These are phyloP conservation scores for Cunninghamia lanceolata DNA, from an alignment of 75 land plant species.

Conservation along the genomic window DNA sequence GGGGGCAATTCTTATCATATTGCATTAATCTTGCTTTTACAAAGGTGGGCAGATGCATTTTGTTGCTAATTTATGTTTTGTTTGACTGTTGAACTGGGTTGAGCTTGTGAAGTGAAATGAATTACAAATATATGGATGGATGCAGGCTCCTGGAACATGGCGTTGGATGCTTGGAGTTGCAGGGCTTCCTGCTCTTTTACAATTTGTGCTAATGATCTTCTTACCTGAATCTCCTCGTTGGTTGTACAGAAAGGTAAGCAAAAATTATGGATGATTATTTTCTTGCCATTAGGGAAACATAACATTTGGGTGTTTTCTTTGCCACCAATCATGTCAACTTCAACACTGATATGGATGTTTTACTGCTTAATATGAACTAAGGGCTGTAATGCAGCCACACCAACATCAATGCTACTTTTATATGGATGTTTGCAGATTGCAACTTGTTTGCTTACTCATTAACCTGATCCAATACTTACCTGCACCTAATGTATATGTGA, in stretches of 20 bases:
- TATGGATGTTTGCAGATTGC: not conserved
- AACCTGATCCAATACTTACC: not conserved
- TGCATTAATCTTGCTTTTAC: slow-evolving; percentile 76
- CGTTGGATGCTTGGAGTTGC: slow-evolving; percentile 89
- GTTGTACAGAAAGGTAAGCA: slow-evolving; percentile 52
- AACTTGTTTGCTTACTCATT: not conserved
- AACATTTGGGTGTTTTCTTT: not conserved
- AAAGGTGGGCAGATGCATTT: slow-evolving; percentile 30
- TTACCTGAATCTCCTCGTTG: slow-evolving; percentile 90
- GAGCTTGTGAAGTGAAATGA: not conserved
- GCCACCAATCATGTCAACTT: too few species aligned
- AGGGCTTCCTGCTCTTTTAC: slow-evolving; percentile 65
- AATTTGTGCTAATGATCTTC: slow-evolving; percentile 53
- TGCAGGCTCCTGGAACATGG: slow-evolving; percentile 79
- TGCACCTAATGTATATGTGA: not conserved
- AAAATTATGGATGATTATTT: not conserved
- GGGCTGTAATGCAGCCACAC: not conserved
- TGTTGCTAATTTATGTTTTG: not conserved
- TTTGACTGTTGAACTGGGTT: not conserved
- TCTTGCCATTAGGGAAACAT: not conserved
- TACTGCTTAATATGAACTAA: too few species aligned
- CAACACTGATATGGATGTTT: too few species aligned
- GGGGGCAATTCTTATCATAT: slow-evolving; percentile 78
- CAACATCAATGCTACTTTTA: not conserved
- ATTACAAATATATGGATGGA: not conserved